Evolutionary conservation across 805 yeast genomes (phyloP).

Genomic region (Jamesozyma rosinii): DNA sequence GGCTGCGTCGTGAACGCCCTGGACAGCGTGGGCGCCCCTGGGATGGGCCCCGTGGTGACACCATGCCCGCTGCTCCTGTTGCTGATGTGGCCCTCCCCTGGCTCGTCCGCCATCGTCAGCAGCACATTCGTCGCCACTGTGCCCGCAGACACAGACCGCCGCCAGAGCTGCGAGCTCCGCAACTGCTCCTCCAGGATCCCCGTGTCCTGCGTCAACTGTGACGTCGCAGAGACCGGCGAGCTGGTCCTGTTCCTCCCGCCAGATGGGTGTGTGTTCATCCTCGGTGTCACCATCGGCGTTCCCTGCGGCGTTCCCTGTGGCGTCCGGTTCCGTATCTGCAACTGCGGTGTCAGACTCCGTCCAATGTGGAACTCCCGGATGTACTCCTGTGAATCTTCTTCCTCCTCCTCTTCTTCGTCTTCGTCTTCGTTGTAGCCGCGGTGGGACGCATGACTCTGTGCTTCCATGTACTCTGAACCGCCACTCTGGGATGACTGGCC

Average conservation of each 20-base stretch:
- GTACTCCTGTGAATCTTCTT: not conserved
- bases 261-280: no score
- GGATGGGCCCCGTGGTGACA: no score
- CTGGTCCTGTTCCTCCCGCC: no score
- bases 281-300: no score
- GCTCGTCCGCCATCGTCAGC: not conserved
- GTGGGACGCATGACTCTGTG: not conserved
- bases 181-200: slow-evolving; percentile 3
- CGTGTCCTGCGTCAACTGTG: slow-evolving; percentile 4
- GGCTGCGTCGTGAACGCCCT: not conserved
- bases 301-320: no score
- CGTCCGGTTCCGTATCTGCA: no score
- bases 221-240: not conserved
- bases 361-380: not conserved
- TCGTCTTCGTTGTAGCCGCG: not conserved
- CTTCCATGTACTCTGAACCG: not conserved
- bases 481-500: not conserved
- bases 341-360: not conserved
- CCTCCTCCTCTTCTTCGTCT: not conserved
- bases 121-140: slow-evolving; percentile 3
- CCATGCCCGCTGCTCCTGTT: no score
- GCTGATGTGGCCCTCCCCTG: no score
- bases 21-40: not conserved
- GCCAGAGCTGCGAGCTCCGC: slow-evolving; percentile 1
- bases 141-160: slow-evolving; percentile 1